Evolutionary conservation across 2,329 filamentous ascomycete species (phyloP), one percentile per base, ranked within the genome.

Genomic region (Beauveria asiatica): DNA sequence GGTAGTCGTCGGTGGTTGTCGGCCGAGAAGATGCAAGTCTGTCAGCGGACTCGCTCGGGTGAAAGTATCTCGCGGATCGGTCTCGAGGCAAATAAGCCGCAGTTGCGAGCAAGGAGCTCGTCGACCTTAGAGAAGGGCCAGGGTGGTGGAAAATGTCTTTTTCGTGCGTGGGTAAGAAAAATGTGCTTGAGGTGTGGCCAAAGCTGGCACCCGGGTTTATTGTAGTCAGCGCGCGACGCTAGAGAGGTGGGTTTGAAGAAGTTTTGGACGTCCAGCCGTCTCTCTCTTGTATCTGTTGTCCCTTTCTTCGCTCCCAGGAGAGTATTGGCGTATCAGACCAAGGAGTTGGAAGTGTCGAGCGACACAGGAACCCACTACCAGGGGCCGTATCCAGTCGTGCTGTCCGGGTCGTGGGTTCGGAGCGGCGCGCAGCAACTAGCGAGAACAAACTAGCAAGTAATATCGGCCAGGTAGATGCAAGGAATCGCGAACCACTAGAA

Each of bases 91-190:
- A 30, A 37, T 37, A 48, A 45, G 48, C 46, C 46, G 39, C n/a
- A 51, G 30, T 10, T 44, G 48, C 21, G 49, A 25, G 39, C 25
- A 51, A 13, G 55, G 45, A 41, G n/a, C 30, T 33, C 10, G 33
- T 44, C 13, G 39, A 45, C 25, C 33, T 45, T 58, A 30, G 30
- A 23, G 4, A 44, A 33, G 33, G 48, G 13, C 23, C 46, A 51
- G 39, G 25, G 46, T 44, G 53, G 10, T n/a, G n/a, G 23, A 21
- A 8, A 19, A 39, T n/a, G 13, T 44, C 10, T 49, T 17, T 37
- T 56, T 44, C 37, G 56, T 58, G 56, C 46, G 56, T 58, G 48
- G 56, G 39, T 58, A 41, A 51, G 56, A 45, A 58, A 58, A 57
- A 37, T 30, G 54, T 57, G 37, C 46, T 58, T 21, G 25, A 37